Evolutionary conservation across 2,329 filamentous ascomycete genomes (phyloP), one percentile per base, ranked within the genome.

Genomic region (Hymenoscyphus fructigenus): DNA sequence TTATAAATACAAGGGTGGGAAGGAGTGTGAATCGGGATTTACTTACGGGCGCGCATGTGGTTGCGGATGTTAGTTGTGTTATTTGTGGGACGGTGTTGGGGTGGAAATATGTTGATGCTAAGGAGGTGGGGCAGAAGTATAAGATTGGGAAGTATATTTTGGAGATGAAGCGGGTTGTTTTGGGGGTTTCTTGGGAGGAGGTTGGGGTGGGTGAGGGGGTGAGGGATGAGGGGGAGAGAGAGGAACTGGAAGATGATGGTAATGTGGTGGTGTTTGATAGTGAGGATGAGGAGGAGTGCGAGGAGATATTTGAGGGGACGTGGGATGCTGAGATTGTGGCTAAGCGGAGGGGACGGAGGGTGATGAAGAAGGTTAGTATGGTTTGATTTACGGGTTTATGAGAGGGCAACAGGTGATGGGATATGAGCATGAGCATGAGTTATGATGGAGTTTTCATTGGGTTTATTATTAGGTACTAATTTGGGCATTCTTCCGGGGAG

Each of bases 71-170:
- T 59, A 79, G 75, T 57, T 90, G 88, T 72, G 74, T 74, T 10
- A 78, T 83, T 29, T 90, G 88, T 75, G 77, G 78, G 29, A 79
- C 78, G 60, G 84, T 84, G 70, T 73, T 90, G 9, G 88, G 88
- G 20, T 90, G 88, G 88, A 89, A 89, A 75, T 90, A 90, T 71
- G 80, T 89, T 55, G 84, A 88, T 73, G 87, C 87, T 1, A 82
- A 81, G 66, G 84, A 89, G 69, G 72, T 78, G 63, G 76, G 79
- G 57, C 88, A 90, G 74, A 82, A 81, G 73, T 90, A 90, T 79
- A 90, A 90, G 76, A 80, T 89, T 59, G 87, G 87, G 69, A 90
- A 89, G 75, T 90, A 85, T 73, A 89, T 90, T 34, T 75, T 90
- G 47, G 88, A 90, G 78, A 85, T 83, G 47, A 82, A 84, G 73